A percentile compares a stretch with the other conserved stretches of the same genome.
These are phyloP conservation scores for Penicillium sp. DNA, from an alignment of 2,329 filamentous ascomycete genomes.

Conservation along the genomic window DNA sequence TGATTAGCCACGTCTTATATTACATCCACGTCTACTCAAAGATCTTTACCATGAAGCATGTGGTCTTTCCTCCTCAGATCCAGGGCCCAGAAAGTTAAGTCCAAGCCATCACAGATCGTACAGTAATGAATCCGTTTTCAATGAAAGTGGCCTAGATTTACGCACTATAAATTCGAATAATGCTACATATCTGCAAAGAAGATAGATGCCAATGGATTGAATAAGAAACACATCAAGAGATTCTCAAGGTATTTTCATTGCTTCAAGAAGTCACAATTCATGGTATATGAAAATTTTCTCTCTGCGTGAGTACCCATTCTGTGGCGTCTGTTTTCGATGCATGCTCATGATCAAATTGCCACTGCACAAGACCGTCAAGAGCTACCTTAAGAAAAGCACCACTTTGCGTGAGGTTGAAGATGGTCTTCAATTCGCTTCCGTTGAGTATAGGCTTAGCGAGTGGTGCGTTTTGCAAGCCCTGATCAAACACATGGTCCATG, in stretches of 20 bases:
- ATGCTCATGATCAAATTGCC: background rate
- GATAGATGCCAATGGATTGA: background rate
- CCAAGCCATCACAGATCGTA: no score
- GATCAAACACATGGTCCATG: background rate
- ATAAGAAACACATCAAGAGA: background rate
- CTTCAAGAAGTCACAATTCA: slow-evolving; percentile 1
- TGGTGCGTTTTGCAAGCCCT: slow-evolving; percentile 1
- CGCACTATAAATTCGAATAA: slow-evolving; percentile 1
- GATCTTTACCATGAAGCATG: no score
- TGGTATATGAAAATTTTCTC: background rate
- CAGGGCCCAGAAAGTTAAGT: no score
- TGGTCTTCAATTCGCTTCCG: slow-evolving; percentile 1
- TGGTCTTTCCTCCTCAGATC: no score
- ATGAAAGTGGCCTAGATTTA: background rate
- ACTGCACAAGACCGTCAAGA: background rate
- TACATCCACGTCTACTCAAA: no score
- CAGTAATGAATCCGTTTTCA: no score
- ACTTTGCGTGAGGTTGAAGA: background rate
- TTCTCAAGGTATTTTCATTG: background rate
- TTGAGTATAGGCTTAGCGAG: slow-evolving; percentile 1
- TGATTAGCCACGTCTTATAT: no score
- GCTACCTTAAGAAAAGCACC: background rate
- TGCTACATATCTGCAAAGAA: background rate
- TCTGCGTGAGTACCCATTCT: background rate
- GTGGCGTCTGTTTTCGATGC: slow-evolving; percentile 1